Evolutionary conservation across 371 early-diverging fungal genomes (phyloP), one percentile per base, ranked within the genome.

Genomic region (Mortierella sp.): DNA sequence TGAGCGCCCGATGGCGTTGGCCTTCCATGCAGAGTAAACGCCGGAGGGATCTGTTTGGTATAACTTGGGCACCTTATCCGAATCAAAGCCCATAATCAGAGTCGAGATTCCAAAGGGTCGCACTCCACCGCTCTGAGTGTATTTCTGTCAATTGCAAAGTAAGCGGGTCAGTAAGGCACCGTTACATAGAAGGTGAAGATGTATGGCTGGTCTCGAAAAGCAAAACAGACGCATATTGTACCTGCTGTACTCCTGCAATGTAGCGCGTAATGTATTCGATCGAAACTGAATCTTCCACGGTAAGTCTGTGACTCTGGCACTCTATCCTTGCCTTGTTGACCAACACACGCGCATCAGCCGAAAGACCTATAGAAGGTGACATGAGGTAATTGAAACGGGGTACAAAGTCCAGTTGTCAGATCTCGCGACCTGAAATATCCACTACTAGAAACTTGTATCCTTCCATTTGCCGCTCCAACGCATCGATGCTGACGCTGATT

Each of bases 31-130:
- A 55, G 97, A 93, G 82, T 96, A 99, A 71, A 99, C 99, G 55
- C 99, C 99, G 49, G 99, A 97, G 15, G 99, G 99, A 70, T 99
- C 99, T 21, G 99, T 97, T 84, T 98, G 95, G 87, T 95, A 99
- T 62, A 99, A 90, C 78, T 92, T 91, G 32, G 99, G 98, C 19
- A 84, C 86, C 69, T 91, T 89, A 79, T 92, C 90, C 6, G 86
- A 81, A 57, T 91, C 91, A 72, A 94, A 90, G n/a, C 99, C 99
- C 72, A 99, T 93, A 69, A 99, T 87, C 47, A 99, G 87, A 47
- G 97, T 95, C 52, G 97, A 95, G 57, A 99, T 95, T 71, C 99
- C 99, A 83, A 99, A 99, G 27, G 99, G 99, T 79, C 99, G 93
- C 21, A 97, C 94, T 82, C 99, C 98, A 78, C 97, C 97, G 81